Evolutionary conservation across 768 basidiomycete genomes (phyloP).

Genomic region (Suillus sp.): DNA sequence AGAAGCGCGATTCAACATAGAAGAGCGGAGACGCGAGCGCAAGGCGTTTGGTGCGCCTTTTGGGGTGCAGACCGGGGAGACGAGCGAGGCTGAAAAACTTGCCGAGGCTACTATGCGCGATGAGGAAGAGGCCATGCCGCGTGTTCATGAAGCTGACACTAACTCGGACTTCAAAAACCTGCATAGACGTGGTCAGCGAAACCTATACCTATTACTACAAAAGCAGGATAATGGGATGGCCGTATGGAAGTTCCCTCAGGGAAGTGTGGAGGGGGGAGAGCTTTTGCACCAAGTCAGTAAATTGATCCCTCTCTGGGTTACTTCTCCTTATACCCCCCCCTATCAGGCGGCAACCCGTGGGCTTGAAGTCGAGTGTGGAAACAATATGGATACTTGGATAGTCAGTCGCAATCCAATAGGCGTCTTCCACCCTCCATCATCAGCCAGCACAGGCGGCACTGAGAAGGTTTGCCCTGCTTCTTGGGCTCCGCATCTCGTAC

Average conservation of each 20-base stretch:
- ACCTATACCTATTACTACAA: constrained; percentile 84
- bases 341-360: constrained; percentile 72
- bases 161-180: constrained; percentile 68
- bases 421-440: constrained; percentile 56
- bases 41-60: constrained; percentile 73
- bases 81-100: constrained; percentile 51
- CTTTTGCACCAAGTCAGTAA: constrained; percentile 73
- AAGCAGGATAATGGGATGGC: constrained; percentile 46
- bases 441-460: constrained; percentile 26
- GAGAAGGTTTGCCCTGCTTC: constrained; percentile 38
- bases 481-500: not conserved
- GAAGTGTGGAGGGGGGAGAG: constrained; percentile 60
- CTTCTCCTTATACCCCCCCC: not conserved
- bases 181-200: constrained; percentile 81
- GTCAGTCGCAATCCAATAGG: constrained; percentile 91
- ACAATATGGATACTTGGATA: constrained; percentile 90
- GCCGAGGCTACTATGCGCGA: constrained; percentile 60
- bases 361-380: constrained; percentile 71
- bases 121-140: constrained; percentile 63
- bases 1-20: constrained; percentile 75
- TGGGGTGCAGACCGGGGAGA: constrained; percentile 46
- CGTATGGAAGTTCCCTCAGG: constrained; percentile 83
- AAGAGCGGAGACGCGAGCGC: constrained; percentile 72
- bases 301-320: not conserved
- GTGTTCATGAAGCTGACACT: constrained; percentile 62